Percentiles rank a stretch among this genome's conserved stretches.
Evolutionary conservation across 768 basidiomycete genomes (phyloP).

Genomic region (Bullera alba): DNA sequence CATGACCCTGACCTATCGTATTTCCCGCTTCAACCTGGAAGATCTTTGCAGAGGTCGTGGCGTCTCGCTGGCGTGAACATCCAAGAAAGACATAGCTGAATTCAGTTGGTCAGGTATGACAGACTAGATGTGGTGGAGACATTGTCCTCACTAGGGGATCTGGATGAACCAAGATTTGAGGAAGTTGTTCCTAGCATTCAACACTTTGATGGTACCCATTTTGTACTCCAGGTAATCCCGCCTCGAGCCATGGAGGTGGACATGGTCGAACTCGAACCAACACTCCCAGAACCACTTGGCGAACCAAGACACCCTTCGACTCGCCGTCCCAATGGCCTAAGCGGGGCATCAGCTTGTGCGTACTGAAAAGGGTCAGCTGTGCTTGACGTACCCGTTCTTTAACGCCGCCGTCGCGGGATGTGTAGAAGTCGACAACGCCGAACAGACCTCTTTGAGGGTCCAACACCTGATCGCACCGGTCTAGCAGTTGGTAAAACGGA

Average conservation of each 20-base stretch:
- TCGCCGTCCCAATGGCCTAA: slow-evolving; percentile 59
- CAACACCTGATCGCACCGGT: slow-evolving; percentile 61
- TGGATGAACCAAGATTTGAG: slow-evolving; percentile 61
- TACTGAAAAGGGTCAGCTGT: not conserved
- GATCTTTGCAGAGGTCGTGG: slow-evolving; percentile 54
- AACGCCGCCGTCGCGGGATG: slow-evolving; percentile 35
- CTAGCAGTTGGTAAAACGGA: slow-evolving; percentile 60
- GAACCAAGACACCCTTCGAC: slow-evolving; percentile 59
- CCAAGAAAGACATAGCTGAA: slow-evolving; percentile 64
- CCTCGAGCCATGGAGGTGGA: slow-evolving; percentile 52
- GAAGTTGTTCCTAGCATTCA: slow-evolving; percentile 67
- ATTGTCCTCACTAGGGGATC: slow-evolving; percentile 49
- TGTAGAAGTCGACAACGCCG: slow-evolving; percentile 65
- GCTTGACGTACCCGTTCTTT: slow-evolving; percentile 28
- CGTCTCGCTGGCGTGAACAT: slow-evolving; percentile 58
- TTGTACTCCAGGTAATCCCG: slow-evolving; percentile 71
- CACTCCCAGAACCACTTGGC: slow-evolving; percentile 74
- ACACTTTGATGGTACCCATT: slow-evolving; percentile 67
- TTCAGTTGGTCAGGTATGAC: not conserved
- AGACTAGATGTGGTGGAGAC: not conserved
- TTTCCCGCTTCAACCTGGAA: slow-evolving; percentile 57
- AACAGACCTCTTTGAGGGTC: slow-evolving; percentile 57
- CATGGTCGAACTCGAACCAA: slow-evolving; percentile 51
- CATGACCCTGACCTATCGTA: slow-evolving; percentile 31
- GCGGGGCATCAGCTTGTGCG: slow-evolving; percentile 21